Evolutionary conservation across 345 rosid species (phyloP).

Genomic region (Salix udensis): DNA sequence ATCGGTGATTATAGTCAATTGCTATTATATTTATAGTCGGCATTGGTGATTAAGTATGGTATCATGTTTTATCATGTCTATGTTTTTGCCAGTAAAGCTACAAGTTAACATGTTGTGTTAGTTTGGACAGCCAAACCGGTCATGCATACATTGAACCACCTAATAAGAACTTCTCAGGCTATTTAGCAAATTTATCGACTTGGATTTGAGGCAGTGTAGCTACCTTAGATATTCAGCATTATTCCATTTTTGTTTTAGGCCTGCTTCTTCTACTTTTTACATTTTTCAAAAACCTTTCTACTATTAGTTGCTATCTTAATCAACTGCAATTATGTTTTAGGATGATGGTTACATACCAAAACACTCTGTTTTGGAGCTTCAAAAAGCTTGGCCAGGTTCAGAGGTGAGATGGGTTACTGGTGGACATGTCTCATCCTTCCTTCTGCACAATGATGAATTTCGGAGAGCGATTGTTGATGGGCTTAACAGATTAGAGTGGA

Average conservation of each 20-base stretch:
- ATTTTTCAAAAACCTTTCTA: background rate
- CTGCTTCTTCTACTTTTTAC: background rate
- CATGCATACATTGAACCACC: background rate
- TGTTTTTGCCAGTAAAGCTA: background rate
- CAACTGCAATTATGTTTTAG: slow-evolving; percentile 30
- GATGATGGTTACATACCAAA: slow-evolving; percentile 98
- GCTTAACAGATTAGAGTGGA: slow-evolving; percentile 75
- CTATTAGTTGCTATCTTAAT: background rate
- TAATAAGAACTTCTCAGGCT: background rate
- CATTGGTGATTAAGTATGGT: background rate
- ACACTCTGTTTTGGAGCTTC: slow-evolving; percentile 89
- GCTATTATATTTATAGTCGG: background rate
- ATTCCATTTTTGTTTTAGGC: background rate
- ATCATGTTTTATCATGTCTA: background rate
- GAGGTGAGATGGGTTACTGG: slow-evolving; percentile 99
- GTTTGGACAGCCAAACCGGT: background rate
- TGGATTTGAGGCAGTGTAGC: background rate
- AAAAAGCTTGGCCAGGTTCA: slow-evolving; percentile 99
- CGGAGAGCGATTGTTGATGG: slow-evolving; percentile 84
- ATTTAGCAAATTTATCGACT: too few species aligned
- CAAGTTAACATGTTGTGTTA: background rate
- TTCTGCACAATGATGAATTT: slow-evolving; percentile 75
- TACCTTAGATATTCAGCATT: background rate
- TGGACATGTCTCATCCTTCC: slow-evolving; percentile 87
- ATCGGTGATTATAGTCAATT: background rate